Percentiles rank a stretch among this genome's conserved stretches.
phyloP scores from a whole-genome alignment of 1,284 basidiomycete species.

The Thecaphora thlaspeos region DNA sequence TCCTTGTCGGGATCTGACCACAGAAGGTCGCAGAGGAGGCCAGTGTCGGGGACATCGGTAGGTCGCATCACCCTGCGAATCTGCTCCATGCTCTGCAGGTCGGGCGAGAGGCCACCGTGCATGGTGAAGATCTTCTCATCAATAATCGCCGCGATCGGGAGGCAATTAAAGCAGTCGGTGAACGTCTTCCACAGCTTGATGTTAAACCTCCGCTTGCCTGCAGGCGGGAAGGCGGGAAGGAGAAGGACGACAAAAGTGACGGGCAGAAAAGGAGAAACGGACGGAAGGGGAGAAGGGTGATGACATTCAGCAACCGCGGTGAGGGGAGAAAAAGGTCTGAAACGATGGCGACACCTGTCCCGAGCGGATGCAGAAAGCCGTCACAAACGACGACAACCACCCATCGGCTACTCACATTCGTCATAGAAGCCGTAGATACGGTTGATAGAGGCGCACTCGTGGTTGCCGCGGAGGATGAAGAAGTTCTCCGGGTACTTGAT shows the following conservation, averaged over 20 bases:
- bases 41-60: slow-evolving; percentile 97
- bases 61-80: slow-evolving; percentile 98
- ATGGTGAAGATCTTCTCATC: slow-evolving; percentile 97
- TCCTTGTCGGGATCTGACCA: slow-evolving; percentile 99
- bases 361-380: too few species aligned
- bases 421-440: slow-evolving; percentile 96
- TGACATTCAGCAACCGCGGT: too few species aligned
- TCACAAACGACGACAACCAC: too few species aligned
- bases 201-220: slow-evolving; percentile 85
- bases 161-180: slow-evolving; percentile 59
- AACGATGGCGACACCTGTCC: too few species aligned
- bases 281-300: too few species aligned
- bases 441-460: slow-evolving; percentile 75
- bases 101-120: slow-evolving; percentile 88
- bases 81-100: slow-evolving; percentile 99
- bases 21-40: slow-evolving; percentile 92
- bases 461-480: slow-evolving; percentile 57
- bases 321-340: too few species aligned
- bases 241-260: not conserved
- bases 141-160: slow-evolving; percentile 90
- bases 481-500: slow-evolving; percentile 77
- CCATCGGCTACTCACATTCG: slow-evolving; percentile 71
- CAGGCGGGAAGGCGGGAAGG: slow-evolving; percentile 62
- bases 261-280: too few species aligned
- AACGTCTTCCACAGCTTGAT: slow-evolving; percentile 97